A percentile compares a stretch with the other conserved stretches of the same genome.
Conservation (phyloP, 495 filamentous ascomycete species). For the Penicillium mononematosum region DNA sequence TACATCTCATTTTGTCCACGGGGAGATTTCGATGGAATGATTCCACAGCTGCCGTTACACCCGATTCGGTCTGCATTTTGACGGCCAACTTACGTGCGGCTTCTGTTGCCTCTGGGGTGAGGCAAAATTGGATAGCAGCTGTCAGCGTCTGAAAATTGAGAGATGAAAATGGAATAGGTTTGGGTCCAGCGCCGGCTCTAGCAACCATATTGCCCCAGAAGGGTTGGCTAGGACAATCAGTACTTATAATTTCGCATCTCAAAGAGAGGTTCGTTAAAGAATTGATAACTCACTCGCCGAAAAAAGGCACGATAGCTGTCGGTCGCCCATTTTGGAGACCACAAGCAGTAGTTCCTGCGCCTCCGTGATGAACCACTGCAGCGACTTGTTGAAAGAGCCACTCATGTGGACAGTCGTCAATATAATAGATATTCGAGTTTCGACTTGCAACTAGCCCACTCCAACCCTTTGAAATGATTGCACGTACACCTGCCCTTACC, state of each 20-base stretch:
- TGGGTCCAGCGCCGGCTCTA: neutral
- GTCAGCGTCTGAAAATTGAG: neutral
- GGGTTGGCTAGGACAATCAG: neutral
- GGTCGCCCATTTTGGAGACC: conserved; percentile 52
- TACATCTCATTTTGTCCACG: conserved; percentile 68
- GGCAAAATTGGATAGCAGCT: neutral
- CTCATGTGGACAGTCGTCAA: conserved; percentile 62
- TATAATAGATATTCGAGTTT: conserved; percentile 51
- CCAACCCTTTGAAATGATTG: conserved; percentile 65
- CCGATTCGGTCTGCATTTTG: conserved; percentile 66
- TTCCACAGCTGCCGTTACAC: conserved; percentile 68
- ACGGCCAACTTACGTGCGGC: conserved; percentile 60
- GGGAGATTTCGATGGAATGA: conserved; percentile 68
- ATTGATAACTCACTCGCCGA: conserved; percentile 48
- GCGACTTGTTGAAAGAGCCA: conserved; percentile 62
- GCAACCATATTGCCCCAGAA: conserved; percentile 4
- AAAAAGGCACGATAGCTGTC: conserved; percentile 60
- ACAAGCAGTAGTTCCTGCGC: conserved; percentile 59
- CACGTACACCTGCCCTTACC: conserved; percentile 47
- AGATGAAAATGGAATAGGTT: neutral
- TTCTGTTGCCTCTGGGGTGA: conserved; percentile 52
- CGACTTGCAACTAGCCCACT: conserved; percentile 54
- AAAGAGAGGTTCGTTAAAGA: neutral
- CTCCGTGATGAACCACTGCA: conserved; percentile 62
- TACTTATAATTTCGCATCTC: neutral